Evolutionary conservation across 768 basidiomycete genomes (phyloP).

Genomic region (Leucocoprinus sp.): DNA sequence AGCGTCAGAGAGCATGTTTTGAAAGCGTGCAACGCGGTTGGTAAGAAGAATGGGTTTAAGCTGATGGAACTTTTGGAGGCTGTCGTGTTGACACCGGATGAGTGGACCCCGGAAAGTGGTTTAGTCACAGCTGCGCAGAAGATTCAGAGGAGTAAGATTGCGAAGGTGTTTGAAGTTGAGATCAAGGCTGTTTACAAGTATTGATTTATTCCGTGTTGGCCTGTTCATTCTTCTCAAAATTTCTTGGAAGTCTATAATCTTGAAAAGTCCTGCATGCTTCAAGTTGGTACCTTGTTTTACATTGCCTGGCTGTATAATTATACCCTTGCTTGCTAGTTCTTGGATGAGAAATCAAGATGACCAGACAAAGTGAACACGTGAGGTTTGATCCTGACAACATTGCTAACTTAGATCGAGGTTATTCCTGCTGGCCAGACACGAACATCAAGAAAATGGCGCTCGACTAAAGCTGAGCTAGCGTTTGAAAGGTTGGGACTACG

Average conservation of each 20-base stretch:
- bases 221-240: too few species aligned
- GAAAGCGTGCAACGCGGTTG: slow-evolving; percentile 69
- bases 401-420: slow-evolving; percentile 11
- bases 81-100: slow-evolving; percentile 72
- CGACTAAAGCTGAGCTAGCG: slow-evolving; percentile 2
- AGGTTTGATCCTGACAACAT: slow-evolving; percentile 7
- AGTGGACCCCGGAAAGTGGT: slow-evolving; percentile 90
- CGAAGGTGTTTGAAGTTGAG: slow-evolving; percentile 24
- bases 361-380: neutral
- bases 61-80: slow-evolving; percentile 67
- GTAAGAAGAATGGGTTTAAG: slow-evolving; percentile 85
- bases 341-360: neutral
- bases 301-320: too few species aligned
- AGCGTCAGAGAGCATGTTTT: slow-evolving; percentile 55
- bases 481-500: slow-evolving; percentile 1
- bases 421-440: neutral
- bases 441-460: neutral
- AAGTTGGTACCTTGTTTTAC: too few species aligned
- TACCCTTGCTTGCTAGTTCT: neutral
- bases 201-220: neutral
- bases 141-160: slow-evolving; percentile 28
- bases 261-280: too few species aligned
- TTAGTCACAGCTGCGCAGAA: slow-evolving; percentile 57
- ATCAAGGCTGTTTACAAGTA: slow-evolving; percentile 18
- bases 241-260: too few species aligned